phyloP scores from a whole-genome alignment of 208 protist species.

The Lotmaria passim region DNA sequence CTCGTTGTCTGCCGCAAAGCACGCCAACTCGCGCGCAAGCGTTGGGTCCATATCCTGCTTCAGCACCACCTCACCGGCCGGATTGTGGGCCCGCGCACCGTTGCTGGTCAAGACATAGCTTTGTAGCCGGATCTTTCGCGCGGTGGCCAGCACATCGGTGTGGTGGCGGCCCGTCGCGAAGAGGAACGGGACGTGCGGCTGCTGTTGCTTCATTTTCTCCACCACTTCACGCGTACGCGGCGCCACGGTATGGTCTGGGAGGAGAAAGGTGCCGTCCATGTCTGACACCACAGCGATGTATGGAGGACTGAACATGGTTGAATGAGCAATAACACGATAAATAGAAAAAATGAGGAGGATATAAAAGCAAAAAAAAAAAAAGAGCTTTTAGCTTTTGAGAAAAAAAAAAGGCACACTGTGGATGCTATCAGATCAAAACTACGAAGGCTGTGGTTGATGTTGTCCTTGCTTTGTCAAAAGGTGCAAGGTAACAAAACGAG shows the following conservation, averaged over 20 bases:
- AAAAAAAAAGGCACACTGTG: background rate
- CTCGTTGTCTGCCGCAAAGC: constrained; percentile 16
- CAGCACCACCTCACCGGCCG: constrained; percentile 34
- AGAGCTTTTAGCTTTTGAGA: background rate
- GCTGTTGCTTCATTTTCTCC: constrained; percentile 12
- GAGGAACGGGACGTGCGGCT: constrained; percentile 38
- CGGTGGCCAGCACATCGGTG: constrained; percentile 45
- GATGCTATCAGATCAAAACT: no score
- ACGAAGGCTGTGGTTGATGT: background rate
- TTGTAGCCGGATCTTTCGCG: constrained; percentile 31
- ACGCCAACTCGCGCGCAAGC: constrained; percentile 35
- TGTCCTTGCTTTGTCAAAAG: no score
- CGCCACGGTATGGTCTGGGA: constrained; percentile 37
- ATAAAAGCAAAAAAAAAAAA: constrained; percentile 5
- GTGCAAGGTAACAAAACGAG: background rate
- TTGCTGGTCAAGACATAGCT: constrained; percentile 63
- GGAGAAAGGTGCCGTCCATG: constrained; percentile 64
- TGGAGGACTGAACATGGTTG: constrained; percentile 6
- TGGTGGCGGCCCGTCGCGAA: constrained; percentile 62
- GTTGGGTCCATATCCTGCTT: constrained; percentile 39
- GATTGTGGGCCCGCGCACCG: constrained; percentile 49
- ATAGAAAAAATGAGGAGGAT: background rate
- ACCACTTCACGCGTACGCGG: constrained; percentile 32
- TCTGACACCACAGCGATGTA: constrained; percentile 49
- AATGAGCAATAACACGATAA: background rate